Percentiles rank a stretch among this genome's conserved stretches.
phyloP scores from a whole-genome alignment of 352 stramenopile species.

The Paralagenidium karlingii region DNA sequence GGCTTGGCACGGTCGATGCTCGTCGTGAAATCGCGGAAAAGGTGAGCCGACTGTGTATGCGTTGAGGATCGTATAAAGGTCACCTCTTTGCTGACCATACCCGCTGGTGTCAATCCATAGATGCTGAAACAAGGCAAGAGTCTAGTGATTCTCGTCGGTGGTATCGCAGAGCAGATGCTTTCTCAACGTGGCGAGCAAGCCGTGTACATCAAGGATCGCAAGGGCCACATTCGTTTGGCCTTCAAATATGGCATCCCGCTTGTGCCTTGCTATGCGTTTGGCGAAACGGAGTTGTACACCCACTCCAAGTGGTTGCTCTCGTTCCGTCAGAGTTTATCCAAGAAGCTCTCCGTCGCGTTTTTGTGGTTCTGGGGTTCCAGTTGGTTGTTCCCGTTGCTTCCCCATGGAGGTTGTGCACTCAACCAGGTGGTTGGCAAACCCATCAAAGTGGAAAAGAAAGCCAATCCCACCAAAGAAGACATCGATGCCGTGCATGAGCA shows the following conservation, averaged over 20 bases:
- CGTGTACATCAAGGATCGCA: conserved; percentile 70
- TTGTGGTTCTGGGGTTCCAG: conserved; percentile 43
- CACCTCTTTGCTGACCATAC: neutral
- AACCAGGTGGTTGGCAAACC: conserved; percentile 68
- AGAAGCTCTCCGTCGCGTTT: conserved; percentile 50
- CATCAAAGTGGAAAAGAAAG: conserved; percentile 45
- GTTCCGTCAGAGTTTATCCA: conserved; percentile 58
- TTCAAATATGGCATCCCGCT: conserved; percentile 64
- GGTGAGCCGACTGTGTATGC: conserved; percentile 13
- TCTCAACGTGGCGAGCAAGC: conserved; percentile 52
- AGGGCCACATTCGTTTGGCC: conserved; percentile 67
- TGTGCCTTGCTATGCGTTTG: conserved; percentile 69
- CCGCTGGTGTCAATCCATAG: conserved; percentile 8
- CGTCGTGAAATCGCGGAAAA: conserved; percentile 36
- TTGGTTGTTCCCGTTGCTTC: conserved; percentile 37
- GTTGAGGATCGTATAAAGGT: neutral
- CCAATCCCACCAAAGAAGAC: conserved; percentile 38
- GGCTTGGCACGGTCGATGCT: conserved; percentile 66
- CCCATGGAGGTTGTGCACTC: conserved; percentile 38
- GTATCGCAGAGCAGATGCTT: conserved; percentile 77
- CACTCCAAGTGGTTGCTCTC: conserved; percentile 56
- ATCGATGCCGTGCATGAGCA: conserved; percentile 50
- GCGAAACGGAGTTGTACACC: conserved; percentile 75
- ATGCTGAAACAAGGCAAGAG: conserved; percentile 57
- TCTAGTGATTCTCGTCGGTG: conserved; percentile 66